Evolutionary conservation across 139 green algal genomes (phyloP).

Genomic region (Mesostigma viride): DNA sequence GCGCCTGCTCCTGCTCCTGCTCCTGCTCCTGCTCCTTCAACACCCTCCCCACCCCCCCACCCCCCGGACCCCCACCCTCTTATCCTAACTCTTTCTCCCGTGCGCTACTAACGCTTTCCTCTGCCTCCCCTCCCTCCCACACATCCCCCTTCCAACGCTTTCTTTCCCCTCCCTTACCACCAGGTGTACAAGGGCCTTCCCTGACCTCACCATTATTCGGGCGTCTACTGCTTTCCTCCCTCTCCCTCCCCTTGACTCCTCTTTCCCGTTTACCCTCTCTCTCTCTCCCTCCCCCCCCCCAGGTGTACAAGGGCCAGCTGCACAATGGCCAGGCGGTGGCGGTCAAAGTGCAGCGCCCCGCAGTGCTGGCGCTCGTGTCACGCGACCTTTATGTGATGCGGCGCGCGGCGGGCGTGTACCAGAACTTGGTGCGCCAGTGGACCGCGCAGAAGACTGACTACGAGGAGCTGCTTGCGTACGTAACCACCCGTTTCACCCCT

Average conservation of each 20-base stretch:
- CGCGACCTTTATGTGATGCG: not conserved
- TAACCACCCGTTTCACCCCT: too few species aligned
- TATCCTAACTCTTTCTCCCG: too few species aligned
- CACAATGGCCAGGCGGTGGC: conserved; percentile 61
- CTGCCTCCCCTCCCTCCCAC: too few species aligned
- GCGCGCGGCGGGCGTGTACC: conserved; percentile 11
- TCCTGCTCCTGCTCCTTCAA: too few species aligned
- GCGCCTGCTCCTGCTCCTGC: too few species aligned
- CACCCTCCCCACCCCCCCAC: too few species aligned
- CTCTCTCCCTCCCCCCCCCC: conserved; percentile 36
- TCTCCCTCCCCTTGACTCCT: not conserved
- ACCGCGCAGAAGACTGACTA: conserved; percentile 25
- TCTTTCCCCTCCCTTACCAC: not conserved
- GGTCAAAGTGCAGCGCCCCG: conserved; percentile 82
- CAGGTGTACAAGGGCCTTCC: too few species aligned
- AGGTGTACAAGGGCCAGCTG: conserved; percentile 36
- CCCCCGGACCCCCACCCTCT: too few species aligned
- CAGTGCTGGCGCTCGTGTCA: not conserved
- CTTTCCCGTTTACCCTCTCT: not conserved
- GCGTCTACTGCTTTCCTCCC: not conserved
- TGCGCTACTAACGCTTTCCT: too few species aligned
- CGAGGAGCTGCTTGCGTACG: too few species aligned
- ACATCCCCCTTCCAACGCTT: too few species aligned
- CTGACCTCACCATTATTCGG: too few species aligned
- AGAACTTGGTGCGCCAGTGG: not conserved